These are phyloP conservation scores for Limtongozyma cylindracea DNA, from an alignment of 805 yeast genomes.

Conservation along the genomic window DNA sequence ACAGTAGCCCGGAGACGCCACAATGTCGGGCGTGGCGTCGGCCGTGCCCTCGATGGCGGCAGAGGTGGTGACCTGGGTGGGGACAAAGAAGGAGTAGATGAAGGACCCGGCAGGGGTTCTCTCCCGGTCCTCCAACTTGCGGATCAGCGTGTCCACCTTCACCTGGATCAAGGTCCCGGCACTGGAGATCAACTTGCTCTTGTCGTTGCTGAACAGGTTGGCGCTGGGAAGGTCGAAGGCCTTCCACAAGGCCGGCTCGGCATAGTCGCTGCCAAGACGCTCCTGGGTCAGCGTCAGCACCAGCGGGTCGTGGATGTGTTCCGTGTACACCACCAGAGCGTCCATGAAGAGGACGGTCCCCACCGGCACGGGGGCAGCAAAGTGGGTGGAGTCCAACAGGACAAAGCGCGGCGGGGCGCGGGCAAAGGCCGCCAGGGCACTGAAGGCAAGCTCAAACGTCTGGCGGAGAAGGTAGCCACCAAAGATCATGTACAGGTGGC, in stretches of 20 bases:
- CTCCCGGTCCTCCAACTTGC: conserved; percentile 43
- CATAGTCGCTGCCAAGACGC: conserved; percentile 5
- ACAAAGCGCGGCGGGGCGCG: conserved; percentile 73
- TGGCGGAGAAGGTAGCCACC: conserved; percentile 89
- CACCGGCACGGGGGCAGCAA: conserved; percentile 88
- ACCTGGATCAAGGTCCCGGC: conserved; percentile 86
- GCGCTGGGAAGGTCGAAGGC: conserved; percentile 32
- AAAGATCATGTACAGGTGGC: conserved; percentile 84
- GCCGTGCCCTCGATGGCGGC: too few relatives aligned
- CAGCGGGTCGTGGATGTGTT: conserved; percentile 27
- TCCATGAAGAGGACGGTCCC: conserved; percentile 71
- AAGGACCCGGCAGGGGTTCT: conserved; percentile 85
- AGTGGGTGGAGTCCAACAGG: conserved; percentile 74
- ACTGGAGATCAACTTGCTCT: conserved; percentile 33
- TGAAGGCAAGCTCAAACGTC: conserved; percentile 81
- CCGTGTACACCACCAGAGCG: conserved; percentile 71
- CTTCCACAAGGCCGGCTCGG: conserved; percentile 12
- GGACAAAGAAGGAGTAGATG: conserved; percentile 73
- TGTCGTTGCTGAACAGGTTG: conserved; percentile 22
- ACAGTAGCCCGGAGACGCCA: conserved; percentile 40
- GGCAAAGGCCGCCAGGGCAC: conserved; percentile 76
- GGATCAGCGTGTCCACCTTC: conserved; percentile 62
- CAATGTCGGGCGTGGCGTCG: conserved; percentile 9
- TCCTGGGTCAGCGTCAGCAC: conserved; percentile 1
- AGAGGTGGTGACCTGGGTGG: conserved; percentile 16